phyloP scores from a whole-genome alignment of 208 protist species.

The Trypanosoma scelopori region DNA sequence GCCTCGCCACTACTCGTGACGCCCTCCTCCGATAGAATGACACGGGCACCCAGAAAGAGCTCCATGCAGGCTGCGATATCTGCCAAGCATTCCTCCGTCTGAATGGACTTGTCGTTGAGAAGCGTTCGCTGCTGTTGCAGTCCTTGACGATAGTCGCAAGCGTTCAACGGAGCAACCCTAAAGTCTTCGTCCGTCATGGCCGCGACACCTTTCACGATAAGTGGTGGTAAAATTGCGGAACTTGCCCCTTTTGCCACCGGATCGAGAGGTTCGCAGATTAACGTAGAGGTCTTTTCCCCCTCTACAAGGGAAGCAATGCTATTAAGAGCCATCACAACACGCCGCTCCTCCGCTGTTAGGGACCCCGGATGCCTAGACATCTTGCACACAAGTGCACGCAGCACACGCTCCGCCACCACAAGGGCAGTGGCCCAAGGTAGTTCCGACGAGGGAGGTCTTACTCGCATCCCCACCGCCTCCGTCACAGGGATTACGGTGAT shows the following conservation, averaged over 20 bases:
- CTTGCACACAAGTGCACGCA: not conserved
- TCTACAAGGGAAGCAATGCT: not conserved
- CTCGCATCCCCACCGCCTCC: too few species aligned
- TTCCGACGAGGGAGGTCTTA: not conserved
- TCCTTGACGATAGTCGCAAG: not conserved
- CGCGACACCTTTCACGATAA: conserved; percentile 1
- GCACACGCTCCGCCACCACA: not conserved
- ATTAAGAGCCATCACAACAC: not conserved
- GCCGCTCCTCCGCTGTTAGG: not conserved
- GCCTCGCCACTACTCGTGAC: not conserved
- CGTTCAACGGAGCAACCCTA: not conserved
- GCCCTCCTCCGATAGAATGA: not conserved
- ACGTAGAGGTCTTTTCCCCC: not conserved
- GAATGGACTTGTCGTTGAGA: not conserved
- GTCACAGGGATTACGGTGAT: too few species aligned
- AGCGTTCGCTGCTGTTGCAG: not conserved
- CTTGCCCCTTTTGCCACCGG: too few species aligned
- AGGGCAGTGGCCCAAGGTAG: not conserved
- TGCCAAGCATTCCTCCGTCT: not conserved
- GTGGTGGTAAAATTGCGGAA: not conserved
- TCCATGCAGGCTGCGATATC: conserved; percentile 7
- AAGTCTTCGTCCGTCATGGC: not conserved
- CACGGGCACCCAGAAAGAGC: not conserved
- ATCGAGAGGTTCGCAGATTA: not conserved
- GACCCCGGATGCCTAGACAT: not conserved